Base-by-base conservation (phyloP, 345 rosid genomes). In the Schrenkiella parvula region DNA sequence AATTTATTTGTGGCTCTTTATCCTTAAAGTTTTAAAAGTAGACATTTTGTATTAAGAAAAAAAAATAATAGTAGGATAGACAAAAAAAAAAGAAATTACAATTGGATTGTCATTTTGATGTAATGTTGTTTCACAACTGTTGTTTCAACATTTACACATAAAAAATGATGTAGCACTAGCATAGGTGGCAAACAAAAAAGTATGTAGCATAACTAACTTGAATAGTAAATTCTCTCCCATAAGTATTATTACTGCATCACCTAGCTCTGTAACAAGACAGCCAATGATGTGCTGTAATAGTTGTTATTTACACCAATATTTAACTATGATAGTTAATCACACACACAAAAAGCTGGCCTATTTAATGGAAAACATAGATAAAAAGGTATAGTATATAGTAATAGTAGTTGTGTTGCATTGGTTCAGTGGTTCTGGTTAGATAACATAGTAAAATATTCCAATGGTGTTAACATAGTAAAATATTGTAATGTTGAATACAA, bases 201-300 rank as follows among this genome's bases (percentile, higher is more conserved):
- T 15, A 18, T 28, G 28, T 13, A 39, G 71, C 51, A 66, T 52
- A 25, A n/a, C 38, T 34, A 50, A 17, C 12, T 47, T 26, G 50
- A 59, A 70, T 47, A 60, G 39, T 71, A 51, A 23, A 2, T 61
- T 29, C 0, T 18, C 42, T 62, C 10, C 22, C 18, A 55, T 64
- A 18, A 22, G 10, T 44, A 35, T 23, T 28, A 51, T 55, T 35
- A 66, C 60, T 46, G 8, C 44, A 21, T 46, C 66, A 48, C 66
- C 58, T 31, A 73, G 10, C 41, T 23, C 4, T 42, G 59, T 26
- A 56, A 57, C 5, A 57, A 66, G 72, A 67, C 73, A 74, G 21
- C 68, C 41, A 59, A 51, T 38, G 53, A 66, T 58, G 18, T 6
- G 72, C 53, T 57, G 72, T 66, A 66, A 66, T 58, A 48, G 58